Evolutionary conservation across 179 eudicot genomes (phyloP).

Genomic region (Monotropa hypopitys): DNA sequence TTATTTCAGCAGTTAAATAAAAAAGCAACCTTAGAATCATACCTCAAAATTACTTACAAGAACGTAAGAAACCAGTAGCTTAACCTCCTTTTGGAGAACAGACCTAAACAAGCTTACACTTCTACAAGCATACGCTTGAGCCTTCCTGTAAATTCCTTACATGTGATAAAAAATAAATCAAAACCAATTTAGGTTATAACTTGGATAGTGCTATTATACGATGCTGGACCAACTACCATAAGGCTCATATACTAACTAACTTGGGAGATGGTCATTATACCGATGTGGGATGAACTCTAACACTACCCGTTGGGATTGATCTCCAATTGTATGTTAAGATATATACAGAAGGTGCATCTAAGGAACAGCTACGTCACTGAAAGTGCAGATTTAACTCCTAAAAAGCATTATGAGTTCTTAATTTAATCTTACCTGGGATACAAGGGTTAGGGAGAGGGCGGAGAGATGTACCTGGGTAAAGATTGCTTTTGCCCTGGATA

Average conservation of each 20-base stretch:
- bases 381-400: not conserved
- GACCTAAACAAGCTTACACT: not conserved
- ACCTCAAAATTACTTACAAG: not conserved
- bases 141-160: not conserved
- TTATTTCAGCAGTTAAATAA: not conserved
- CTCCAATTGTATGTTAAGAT: not conserved
- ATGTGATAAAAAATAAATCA: not conserved
- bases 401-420: not conserved
- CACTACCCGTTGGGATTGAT: not conserved
- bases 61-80: too few species aligned
- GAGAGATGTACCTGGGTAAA: slow-evolving; percentile 69
- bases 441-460: not conserved
- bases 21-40: not conserved
- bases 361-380: not conserved
- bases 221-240: not conserved
- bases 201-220: not conserved
- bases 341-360: not conserved
- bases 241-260: not conserved
- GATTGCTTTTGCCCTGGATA: slow-evolving; percentile 79
- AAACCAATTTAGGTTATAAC: not conserved
- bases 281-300: not conserved
- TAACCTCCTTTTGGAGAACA: not conserved
- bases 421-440: not conserved
- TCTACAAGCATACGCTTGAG: not conserved
- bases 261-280: not conserved